Conservation (phyloP, 495 filamentous ascomycete genomes). For the Talaromyces thailandensis region DNA sequence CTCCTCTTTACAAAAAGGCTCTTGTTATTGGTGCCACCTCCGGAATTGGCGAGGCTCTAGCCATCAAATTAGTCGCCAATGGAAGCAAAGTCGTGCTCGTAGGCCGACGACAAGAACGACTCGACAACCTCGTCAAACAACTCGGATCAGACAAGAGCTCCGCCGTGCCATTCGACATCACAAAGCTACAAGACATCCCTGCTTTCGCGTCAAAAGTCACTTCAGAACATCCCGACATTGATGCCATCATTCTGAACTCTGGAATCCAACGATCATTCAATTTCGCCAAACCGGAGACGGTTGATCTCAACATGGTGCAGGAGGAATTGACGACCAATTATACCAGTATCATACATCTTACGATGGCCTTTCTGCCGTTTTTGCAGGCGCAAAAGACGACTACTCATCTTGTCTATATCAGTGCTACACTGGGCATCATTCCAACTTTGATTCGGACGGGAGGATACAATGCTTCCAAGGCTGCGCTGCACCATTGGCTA, state of each 20-base stretch:
- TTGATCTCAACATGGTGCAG: constrained; percentile 47
- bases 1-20: constrained; percentile 48
- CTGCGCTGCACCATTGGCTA: constrained; percentile 40
- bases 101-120: constrained; percentile 56
- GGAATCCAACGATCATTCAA: constrained; percentile 45
- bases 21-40: constrained; percentile 64
- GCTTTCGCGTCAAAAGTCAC: constrained; percentile 41
- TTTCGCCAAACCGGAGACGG: constrained; percentile 50
- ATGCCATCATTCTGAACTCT: constrained; percentile 33
- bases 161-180: constrained; percentile 53
- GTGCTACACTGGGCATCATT: constrained; percentile 34
- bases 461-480: constrained; percentile 38
- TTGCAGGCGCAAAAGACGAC: constrained; percentile 38
- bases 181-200: constrained; percentile 47
- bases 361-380: constrained; percentile 55
- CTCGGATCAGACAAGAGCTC: constrained; percentile 47
- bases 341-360: constrained; percentile 49
- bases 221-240: constrained; percentile 42
- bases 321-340: constrained; percentile 62
- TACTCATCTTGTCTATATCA: constrained; percentile 29
- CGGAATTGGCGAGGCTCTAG: constrained; percentile 61
- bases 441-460: constrained; percentile 34
- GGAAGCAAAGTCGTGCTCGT: constrained; percentile 53
- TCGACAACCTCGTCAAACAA: constrained; percentile 52
- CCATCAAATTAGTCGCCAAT: constrained; percentile 50